Conservation (phyloP, 768 basidiomycete genomes). For the Leccinum rimulosum region DNA sequence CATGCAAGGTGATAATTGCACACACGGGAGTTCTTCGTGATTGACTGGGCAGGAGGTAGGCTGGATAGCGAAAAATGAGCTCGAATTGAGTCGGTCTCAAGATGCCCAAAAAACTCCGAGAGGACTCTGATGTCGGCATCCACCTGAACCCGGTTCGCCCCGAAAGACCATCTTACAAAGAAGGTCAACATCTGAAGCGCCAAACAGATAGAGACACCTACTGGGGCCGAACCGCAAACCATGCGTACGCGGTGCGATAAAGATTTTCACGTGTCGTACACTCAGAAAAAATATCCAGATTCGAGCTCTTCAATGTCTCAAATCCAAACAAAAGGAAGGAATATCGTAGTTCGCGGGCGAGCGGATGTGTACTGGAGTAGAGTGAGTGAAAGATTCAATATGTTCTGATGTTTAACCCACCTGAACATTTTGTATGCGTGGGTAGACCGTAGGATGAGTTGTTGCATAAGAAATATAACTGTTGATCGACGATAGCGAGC, state of each 20-base stretch:
- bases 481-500: conserved; percentile 84
- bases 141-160: conserved; percentile 89
- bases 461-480: conserved; percentile 82
- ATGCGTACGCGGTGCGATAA: conserved; percentile 79
- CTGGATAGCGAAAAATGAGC: conserved; percentile 60
- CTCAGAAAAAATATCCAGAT: conserved; percentile 82
- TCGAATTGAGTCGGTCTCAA: conserved; percentile 72
- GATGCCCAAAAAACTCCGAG: conserved; percentile 74
- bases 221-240: conserved; percentile 96
- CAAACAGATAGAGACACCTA: conserved; percentile 39
- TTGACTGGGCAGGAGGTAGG: conserved; percentile 50
- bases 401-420: conserved; percentile 37
- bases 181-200: not conserved
- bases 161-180: conserved; percentile 82
- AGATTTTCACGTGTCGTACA: conserved; percentile 68
- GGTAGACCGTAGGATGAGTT: conserved; percentile 80
- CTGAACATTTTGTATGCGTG: conserved; percentile 69
- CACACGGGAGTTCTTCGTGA: conserved; percentile 43
- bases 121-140: conserved; percentile 86
- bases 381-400: not conserved
- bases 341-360: conserved; percentile 88
- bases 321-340: conserved; percentile 92
- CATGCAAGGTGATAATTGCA: not conserved
- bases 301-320: conserved; percentile 84
- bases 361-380: conserved; percentile 73